Percentiles rank a stretch among this genome's conserved stretches.
Evolutionary conservation across 2,329 filamentous ascomycete species (phyloP).

Genomic region (Emergomyces africanus): DNA sequence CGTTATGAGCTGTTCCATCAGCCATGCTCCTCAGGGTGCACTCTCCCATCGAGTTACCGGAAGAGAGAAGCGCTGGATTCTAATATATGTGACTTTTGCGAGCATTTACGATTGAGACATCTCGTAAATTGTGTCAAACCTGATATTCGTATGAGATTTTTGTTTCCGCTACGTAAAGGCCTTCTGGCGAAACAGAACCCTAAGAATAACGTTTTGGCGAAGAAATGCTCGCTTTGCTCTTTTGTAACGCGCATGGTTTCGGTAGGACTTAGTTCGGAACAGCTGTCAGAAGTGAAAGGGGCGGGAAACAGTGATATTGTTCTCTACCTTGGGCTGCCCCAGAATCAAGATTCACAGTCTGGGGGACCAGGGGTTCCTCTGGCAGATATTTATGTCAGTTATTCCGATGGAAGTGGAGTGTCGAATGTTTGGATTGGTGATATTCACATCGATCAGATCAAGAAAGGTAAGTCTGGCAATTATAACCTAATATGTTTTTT

Average conservation of each 20-base stretch:
- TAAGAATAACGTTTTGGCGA: neutral
- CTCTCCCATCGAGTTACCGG: neutral
- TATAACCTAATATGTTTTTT: neutral
- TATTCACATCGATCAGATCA: neutral
- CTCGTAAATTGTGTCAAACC: neutral
- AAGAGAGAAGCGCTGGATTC: neutral
- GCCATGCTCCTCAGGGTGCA: neutral
- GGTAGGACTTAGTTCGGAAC: neutral
- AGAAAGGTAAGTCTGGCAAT: neutral
- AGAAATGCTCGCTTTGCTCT: neutral
- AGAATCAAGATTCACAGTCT: neutral
- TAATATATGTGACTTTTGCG: neutral
- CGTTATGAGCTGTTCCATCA: neutral
- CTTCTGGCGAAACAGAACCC: neutral
- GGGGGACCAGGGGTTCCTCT: neutral
- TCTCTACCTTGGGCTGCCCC: neutral
- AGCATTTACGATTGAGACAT: neutral
- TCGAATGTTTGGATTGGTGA: neutral
- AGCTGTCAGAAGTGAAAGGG: neutral
- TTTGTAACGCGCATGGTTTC: neutral
- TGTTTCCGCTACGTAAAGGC: neutral
- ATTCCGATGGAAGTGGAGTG: neutral
- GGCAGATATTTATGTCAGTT: neutral
- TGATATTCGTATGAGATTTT: neutral
- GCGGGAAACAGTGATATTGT: neutral